phyloP scores from a whole-genome alignment of 768 basidiomycete genomes.

The Phylloporus sp. region DNA sequence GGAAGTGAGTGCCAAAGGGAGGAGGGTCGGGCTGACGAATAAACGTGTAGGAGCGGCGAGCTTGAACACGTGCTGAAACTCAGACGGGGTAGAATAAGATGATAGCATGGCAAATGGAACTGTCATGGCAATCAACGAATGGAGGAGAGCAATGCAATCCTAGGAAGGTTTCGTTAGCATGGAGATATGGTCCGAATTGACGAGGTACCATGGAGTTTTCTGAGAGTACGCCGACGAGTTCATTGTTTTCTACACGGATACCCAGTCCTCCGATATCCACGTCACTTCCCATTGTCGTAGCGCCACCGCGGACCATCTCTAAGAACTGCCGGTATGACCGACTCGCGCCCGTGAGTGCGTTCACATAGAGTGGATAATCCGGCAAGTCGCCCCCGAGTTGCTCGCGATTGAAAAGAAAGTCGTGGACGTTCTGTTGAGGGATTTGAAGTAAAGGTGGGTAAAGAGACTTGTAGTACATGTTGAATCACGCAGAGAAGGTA shows the following conservation, averaged over 20 bases:
- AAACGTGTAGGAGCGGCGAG: slow-evolving; percentile 46
- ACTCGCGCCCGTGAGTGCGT: slow-evolving; percentile 46
- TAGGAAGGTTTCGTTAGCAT: slow-evolving; percentile 20
- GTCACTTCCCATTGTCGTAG: slow-evolving; percentile 52
- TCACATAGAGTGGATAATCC: slow-evolving; percentile 53
- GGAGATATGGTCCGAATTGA: background rate
- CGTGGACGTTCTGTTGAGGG: slow-evolving; percentile 51
- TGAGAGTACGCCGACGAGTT: slow-evolving; percentile 66
- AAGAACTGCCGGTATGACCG: slow-evolving; percentile 46
- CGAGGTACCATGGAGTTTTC: slow-evolving; percentile 57
- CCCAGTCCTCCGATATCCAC: slow-evolving; percentile 51
- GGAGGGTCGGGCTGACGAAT: slow-evolving; percentile 47
- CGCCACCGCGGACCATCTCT: slow-evolving; percentile 47
- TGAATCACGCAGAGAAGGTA: no score
- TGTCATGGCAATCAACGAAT: slow-evolving; percentile 44
- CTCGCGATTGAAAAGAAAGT: slow-evolving; percentile 49
- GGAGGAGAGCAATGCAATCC: slow-evolving; percentile 51
- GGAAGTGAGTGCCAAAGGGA: slow-evolving; percentile 38
- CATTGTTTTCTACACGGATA: slow-evolving; percentile 40
- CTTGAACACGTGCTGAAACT: slow-evolving; percentile 47
- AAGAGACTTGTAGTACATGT: slow-evolving; percentile 56
- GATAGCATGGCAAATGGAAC: slow-evolving; percentile 53
- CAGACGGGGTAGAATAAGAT: slow-evolving; percentile 50
- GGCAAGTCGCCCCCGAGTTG: slow-evolving; percentile 52
- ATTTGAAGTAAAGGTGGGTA: slow-evolving; percentile 48